Evolutionary conservation across 2,329 filamentous ascomycete genomes (phyloP).

Genomic region (Malbranchea zuffiana): DNA sequence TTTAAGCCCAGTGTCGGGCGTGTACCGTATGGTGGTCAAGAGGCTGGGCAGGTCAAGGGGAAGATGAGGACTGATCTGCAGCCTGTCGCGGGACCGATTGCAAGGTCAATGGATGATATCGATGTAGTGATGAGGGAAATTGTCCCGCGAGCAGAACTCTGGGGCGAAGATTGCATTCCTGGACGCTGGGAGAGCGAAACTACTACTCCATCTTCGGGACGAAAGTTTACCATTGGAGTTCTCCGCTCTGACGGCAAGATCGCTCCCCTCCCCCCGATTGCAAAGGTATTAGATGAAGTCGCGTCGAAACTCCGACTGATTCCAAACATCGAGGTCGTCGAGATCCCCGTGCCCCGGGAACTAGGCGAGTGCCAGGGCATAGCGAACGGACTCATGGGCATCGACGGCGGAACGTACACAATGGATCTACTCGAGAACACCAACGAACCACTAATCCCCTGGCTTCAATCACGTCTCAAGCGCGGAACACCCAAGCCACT

Average conservation of each 20-base stretch:
- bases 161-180: constrained; percentile 38
- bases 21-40: constrained; percentile 44
- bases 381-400: constrained; percentile 47
- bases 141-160: constrained; percentile 44
- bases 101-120: constrained; percentile 31
- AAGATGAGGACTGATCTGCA: constrained; percentile 43
- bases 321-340: constrained; percentile 45
- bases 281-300: constrained; percentile 32
- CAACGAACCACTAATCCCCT: constrained; percentile 49
- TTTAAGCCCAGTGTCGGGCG: constrained; percentile 41
- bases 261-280: constrained; percentile 31
- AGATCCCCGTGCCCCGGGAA: constrained; percentile 43
- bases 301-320: constrained; percentile 23
- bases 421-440: constrained; percentile 47
- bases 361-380: constrained; percentile 47
- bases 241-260: constrained; percentile 33
- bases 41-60: constrained; percentile 37
- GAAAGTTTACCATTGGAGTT: constrained; percentile 33
- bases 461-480: constrained; percentile 44
- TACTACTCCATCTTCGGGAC: constrained; percentile 11
- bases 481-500: constrained; percentile 40
- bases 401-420: constrained; percentile 47
- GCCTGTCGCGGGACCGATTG: constrained; percentile 35
- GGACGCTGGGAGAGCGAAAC: constrained; percentile 31
- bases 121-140: constrained; percentile 41